Conservation (phyloP, 805 yeast genomes). For the Kregervanrija fluxuum region DNA sequence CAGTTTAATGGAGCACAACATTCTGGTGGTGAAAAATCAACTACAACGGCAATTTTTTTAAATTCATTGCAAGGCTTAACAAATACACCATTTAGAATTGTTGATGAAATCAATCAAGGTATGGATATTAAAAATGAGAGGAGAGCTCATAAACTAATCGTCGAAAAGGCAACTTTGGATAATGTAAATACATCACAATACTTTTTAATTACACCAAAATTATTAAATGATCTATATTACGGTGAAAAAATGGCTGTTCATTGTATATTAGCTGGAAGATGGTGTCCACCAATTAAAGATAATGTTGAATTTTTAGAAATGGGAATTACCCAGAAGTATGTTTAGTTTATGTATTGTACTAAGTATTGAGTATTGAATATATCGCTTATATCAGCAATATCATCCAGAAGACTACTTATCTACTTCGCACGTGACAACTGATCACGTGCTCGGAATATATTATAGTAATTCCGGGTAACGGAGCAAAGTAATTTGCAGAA, state of each 20-base stretch:
- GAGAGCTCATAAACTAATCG: slow-evolving; percentile 77
- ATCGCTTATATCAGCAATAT: no score
- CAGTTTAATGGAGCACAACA: slow-evolving; percentile 81
- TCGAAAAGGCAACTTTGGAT: slow-evolving; percentile 64
- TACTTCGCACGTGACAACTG: no score
- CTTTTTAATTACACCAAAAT: slow-evolving; percentile 88
- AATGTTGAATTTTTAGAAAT: slow-evolving; percentile 20
- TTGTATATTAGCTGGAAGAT: slow-evolving; percentile 61
- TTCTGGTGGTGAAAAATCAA: slow-evolving; percentile 97
- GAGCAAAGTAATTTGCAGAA: no score
- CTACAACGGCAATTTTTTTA: slow-evolving; percentile 83
- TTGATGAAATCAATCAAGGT: slow-evolving; percentile 98
- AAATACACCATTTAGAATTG: slow-evolving; percentile 85
- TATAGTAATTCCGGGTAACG: slow-evolving; percentile 1
- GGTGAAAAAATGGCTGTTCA: slow-evolving; percentile 77
- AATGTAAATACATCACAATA: slow-evolving; percentile 53
- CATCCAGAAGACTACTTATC: no score
- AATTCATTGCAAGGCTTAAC: slow-evolving; percentile 87
- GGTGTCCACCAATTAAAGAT: slow-evolving; percentile 20
- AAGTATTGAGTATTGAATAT: not conserved
- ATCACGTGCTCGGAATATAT: no score
- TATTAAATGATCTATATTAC: slow-evolving; percentile 70
- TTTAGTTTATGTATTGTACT: not conserved
- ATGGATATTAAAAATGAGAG: slow-evolving; percentile 94
- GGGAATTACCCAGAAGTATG: slow-evolving; percentile 24